Evolutionary conservation across 345 rosid species (phyloP).

Genomic region (Adansonia digitata): DNA sequence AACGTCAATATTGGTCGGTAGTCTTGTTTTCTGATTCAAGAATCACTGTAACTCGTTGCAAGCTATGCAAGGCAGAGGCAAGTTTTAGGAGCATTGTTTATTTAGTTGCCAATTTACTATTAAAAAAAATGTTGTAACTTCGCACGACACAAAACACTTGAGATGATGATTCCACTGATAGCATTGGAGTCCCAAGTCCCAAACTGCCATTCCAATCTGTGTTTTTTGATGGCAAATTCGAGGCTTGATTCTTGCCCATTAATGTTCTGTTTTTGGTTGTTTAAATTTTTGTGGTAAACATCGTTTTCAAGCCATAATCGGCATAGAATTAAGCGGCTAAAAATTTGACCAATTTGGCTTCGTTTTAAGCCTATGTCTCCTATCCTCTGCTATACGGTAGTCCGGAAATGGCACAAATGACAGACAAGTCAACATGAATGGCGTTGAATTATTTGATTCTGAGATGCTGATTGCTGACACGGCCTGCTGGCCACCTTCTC

Average conservation of each 20-base stretch:
- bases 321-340: neutral
- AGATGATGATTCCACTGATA: neutral
- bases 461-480: neutral
- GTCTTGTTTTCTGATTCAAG: conserved; percentile 37
- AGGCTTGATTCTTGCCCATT: neutral
- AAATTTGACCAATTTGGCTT: neutral
- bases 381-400: neutral
- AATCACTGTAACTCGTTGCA: neutral
- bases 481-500: neutral
- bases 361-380: neutral
- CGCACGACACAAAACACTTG: neutral
- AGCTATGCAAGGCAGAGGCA: neutral
- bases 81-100: neutral
- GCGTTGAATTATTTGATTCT: neutral
- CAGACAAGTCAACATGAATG: neutral
- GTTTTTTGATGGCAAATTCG: neutral
- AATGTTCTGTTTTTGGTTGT: neutral
- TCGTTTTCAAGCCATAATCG: neutral
- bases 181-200: neutral
- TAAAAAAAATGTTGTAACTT: neutral
- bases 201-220: neutral
- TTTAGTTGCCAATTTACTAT: neutral
- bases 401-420: neutral
- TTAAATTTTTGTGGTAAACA: neutral
- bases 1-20: conserved; percentile 56